Evolutionary conservation across 2,329 filamentous ascomycete genomes (phyloP).

Genomic region (Penicillium sp.): DNA sequence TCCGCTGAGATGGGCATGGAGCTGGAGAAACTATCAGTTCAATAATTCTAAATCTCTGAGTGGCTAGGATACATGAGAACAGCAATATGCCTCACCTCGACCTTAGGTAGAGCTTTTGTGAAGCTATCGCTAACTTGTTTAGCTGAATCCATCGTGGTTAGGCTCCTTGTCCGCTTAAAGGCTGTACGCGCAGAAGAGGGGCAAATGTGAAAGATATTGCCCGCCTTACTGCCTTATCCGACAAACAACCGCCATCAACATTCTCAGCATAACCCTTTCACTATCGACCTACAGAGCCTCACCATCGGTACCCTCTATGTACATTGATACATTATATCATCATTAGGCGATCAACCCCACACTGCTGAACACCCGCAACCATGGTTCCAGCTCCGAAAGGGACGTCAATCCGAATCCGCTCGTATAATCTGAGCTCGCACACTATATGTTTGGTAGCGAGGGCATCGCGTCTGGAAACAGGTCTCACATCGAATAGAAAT

Average conservation of each 20-base stretch:
- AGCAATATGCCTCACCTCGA: slow-evolving; percentile 30
- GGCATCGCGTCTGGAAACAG: background rate
- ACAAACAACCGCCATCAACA: background rate
- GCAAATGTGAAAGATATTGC: background rate
- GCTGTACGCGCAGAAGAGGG: background rate
- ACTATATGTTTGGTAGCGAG: background rate
- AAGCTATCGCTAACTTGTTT: slow-evolving; percentile 32
- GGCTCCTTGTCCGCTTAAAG: background rate
- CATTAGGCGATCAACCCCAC: background rate
- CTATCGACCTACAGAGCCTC: background rate
- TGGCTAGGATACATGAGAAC: too few relatives aligned
- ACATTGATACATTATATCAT: background rate
- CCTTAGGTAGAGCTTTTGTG: slow-evolving; percentile 36
- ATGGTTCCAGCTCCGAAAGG: background rate
- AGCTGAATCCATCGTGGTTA: slow-evolving; percentile 23
- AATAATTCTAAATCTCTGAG: too few relatives aligned
- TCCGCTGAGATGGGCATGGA: slow-evolving; percentile 78
- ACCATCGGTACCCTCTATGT: background rate
- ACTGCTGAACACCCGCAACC: background rate
- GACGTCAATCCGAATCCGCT: background rate
- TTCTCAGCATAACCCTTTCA: background rate
- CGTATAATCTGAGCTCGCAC: background rate
- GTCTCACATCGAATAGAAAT: background rate
- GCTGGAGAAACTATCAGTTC: slow-evolving; percentile 46
- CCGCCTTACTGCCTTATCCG: background rate